Evolutionary conservation across 169 alveolate genomes (phyloP).

Genomic region (Miamiensis avidus): DNA sequence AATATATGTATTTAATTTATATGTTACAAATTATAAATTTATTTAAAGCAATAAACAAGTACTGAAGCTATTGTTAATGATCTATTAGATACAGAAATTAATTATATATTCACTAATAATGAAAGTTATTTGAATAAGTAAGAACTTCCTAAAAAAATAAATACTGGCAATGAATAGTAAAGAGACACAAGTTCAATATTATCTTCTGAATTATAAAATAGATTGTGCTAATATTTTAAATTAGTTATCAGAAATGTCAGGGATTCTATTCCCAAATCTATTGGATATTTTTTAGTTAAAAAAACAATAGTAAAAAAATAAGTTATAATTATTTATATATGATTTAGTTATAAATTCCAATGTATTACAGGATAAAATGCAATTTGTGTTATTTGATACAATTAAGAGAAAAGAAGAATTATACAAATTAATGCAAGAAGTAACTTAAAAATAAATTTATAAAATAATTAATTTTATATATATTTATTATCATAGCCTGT

Average conservation of each 20-base stretch:
- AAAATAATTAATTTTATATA: background rate
- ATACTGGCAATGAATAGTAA: too few species aligned
- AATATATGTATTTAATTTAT: background rate
- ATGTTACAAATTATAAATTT: too few species aligned
- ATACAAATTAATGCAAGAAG: slow-evolving; percentile 41
- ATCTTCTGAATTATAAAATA: slow-evolving; percentile 62
- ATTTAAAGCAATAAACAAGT: slow-evolving; percentile 30
- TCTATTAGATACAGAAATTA: slow-evolving; percentile 53
- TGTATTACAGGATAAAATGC: slow-evolving; percentile 20
- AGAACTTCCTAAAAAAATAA: background rate
- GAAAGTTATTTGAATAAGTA: slow-evolving; percentile 36
- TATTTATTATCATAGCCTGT: slow-evolving; percentile 46
- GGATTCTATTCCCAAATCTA: slow-evolving; percentile 92
- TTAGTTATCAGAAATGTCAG: slow-evolving; percentile 77
- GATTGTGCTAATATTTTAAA: slow-evolving; percentile 73
- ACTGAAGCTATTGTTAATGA: slow-evolving; percentile 42
- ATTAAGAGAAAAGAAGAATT: slow-evolving; percentile 74
- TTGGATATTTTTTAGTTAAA: slow-evolving; percentile 93
- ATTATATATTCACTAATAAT: slow-evolving; percentile 59
- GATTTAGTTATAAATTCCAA: slow-evolving; percentile 21
- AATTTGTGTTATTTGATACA: slow-evolving; percentile 32
- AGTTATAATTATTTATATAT: background rate
- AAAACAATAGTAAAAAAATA: slow-evolving; percentile 83
- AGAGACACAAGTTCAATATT: slow-evolving; percentile 41
- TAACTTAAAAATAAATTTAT: background rate